Percentiles rank a stretch among this genome's conserved stretches.
Conservation (phyloP, 2,329 filamentous ascomycete species). For the Dryadomyces quercivorus region DNA sequence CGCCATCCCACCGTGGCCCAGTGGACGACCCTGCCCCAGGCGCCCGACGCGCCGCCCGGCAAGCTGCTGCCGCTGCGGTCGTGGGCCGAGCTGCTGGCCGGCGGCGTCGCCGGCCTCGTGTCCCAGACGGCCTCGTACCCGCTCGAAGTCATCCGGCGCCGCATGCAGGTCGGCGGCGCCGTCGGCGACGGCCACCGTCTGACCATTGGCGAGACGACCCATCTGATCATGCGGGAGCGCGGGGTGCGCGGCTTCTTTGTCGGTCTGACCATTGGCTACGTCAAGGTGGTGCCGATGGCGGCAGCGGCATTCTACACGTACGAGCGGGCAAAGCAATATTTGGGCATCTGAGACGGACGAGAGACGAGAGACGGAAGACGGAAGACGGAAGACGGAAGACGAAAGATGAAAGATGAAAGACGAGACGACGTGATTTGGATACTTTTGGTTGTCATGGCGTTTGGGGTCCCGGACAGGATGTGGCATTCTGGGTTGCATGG, state of each 20-base stretch:
- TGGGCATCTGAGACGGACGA: slow-evolving; percentile 50
- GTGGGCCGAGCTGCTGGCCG: slow-evolving; percentile 77
- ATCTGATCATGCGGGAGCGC: slow-evolving; percentile 60
- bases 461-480: too few species aligned
- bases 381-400: too few species aligned
- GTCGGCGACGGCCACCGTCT: slow-evolving; percentile 80
- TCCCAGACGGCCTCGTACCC: slow-evolving; percentile 91
- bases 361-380: too few species aligned
- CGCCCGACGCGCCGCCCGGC: slow-evolving; percentile 32
- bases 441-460: too few species aligned
- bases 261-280: slow-evolving; percentile 85
- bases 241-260: slow-evolving; percentile 81
- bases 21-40: slow-evolving; percentile 63
- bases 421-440: too few species aligned
- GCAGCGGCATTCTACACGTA: slow-evolving; percentile 59
- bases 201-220: slow-evolving; percentile 65
- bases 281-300: slow-evolving; percentile 84
- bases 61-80: slow-evolving; percentile 65
- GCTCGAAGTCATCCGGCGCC: slow-evolving; percentile 76
- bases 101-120: slow-evolving; percentile 75
- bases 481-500: too few species aligned
- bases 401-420: too few species aligned
- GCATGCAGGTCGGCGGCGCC: slow-evolving; percentile 94
- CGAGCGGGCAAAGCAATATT: slow-evolving; percentile 47
- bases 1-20: slow-evolving; percentile 53